These are phyloP conservation scores for Solanum pennellii DNA, from an alignment of 257 asterid genomes.

Conservation along the genomic window DNA sequence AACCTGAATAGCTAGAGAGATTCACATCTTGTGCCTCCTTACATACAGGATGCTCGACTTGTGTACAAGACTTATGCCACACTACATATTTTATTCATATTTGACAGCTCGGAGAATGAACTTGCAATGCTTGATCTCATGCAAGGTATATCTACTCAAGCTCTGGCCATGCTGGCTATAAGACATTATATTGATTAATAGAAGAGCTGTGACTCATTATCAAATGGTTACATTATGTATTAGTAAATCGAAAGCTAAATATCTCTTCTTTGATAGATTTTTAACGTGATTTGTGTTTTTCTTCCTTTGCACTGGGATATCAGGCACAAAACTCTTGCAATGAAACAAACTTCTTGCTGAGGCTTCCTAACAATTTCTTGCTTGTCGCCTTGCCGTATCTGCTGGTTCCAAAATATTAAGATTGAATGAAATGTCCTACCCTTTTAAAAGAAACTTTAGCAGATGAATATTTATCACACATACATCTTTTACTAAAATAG, in stretches of 20 bases:
- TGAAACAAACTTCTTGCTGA: not conserved
- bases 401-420: not conserved
- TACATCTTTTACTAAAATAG: not conserved
- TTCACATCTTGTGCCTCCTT: not conserved
- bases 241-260: not conserved
- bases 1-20: not conserved
- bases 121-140: conserved; percentile 97
- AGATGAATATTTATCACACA: not conserved
- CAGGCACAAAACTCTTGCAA: not conserved
- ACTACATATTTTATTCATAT: conserved; percentile 64
- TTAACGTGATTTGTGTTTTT: not conserved
- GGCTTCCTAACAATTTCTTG: not conserved
- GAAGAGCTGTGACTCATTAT: not conserved
- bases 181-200: not conserved
- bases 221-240: not conserved
- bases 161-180: not conserved
- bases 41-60: conserved; percentile 68
- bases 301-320: not conserved
- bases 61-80: conserved; percentile 91
- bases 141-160: conserved; percentile 57
- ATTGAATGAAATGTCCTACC: not conserved
- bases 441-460: not conserved
- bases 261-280: not conserved
- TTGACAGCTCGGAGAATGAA: conserved; percentile 79
- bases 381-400: not conserved